phyloP scores from a whole-genome alignment of 2,329 filamentous ascomycete genomes.

The Penicillium expansum region DNA sequence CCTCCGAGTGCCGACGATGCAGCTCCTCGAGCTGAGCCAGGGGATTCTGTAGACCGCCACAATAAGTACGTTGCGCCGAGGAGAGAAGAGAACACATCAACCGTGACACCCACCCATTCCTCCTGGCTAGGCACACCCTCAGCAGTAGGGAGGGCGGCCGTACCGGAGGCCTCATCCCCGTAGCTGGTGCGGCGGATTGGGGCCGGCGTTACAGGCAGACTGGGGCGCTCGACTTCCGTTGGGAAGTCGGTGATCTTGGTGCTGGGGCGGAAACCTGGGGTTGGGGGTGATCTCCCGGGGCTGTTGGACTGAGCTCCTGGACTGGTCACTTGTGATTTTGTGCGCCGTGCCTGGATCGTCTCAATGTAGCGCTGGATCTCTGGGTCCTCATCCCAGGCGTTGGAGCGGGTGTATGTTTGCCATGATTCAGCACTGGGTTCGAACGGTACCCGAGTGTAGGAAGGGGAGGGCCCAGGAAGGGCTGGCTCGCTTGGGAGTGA shows the following conservation, averaged over 20 bases:
- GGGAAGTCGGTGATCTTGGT: slow-evolving; percentile 85
- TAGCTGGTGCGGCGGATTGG: slow-evolving; percentile 66
- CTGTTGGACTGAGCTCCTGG: slow-evolving; percentile 10
- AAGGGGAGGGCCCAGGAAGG: neutral
- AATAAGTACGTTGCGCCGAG: slow-evolving; percentile 46
- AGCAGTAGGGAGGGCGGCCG: slow-evolving; percentile 63
- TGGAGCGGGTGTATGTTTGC: slow-evolving; percentile 70
- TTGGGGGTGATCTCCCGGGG: slow-evolving; percentile 10
- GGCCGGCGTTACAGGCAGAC: slow-evolving; percentile 85
- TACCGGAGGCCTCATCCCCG: slow-evolving; percentile 22
- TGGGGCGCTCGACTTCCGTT: slow-evolving; percentile 75
- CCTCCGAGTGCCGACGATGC: slow-evolving; percentile 63
- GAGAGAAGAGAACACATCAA: slow-evolving; percentile 45
- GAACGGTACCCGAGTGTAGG: slow-evolving; percentile 11
- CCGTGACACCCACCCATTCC: slow-evolving; percentile 83
- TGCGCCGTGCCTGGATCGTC: slow-evolving; percentile 65
- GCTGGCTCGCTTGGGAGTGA: neutral
- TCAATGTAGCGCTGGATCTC: slow-evolving; percentile 87
- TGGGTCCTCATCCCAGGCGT: slow-evolving; percentile 91
- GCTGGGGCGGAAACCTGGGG: slow-evolving; percentile 46
- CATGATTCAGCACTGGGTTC: slow-evolving; percentile 55
- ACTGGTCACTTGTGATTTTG: slow-evolving; percentile 43
- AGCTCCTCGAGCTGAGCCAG: slow-evolving; percentile 67
- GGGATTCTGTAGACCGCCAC: slow-evolving; percentile 62
- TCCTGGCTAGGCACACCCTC: slow-evolving; percentile 81